Base-by-base conservation (phyloP, 768 basidiomycete genomes). In the Panaeolus cyanescens region DNA sequence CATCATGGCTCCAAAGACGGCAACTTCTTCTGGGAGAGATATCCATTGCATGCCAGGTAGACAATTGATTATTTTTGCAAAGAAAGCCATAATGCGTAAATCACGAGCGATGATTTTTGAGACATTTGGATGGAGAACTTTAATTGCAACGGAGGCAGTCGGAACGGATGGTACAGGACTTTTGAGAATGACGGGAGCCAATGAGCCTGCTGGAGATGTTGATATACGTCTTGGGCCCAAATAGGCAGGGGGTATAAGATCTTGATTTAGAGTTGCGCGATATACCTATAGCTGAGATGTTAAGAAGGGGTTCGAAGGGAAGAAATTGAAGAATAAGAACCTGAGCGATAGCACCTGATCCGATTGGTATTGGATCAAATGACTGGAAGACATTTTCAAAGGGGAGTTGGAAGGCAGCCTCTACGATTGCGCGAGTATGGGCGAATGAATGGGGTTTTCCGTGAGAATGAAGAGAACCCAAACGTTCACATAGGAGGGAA, bases 281-380 rank as follows among this genome's bases (percentile, higher is more conserved):
- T 99, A 96, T 7, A 99, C 96, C 90, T 92, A 54, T 17, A 55
- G 55, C 13, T 59, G 54, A 53, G 19, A 33, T 20, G 39, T 32
- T 37, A 32, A 9, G 33, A 40, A 32, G 17, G 37, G 39, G 36
- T 45, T 19, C 31, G 58, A 50, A 36, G 32, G 54, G 56, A 9
- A 60, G 60, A 13, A 40, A 30, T 57, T 42, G 30, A 32, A 36
- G 5, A 45, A 15, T 45, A 66, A 71, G 54, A 62, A 84, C 88
- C 77, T 99, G 97, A 19, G 96, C 97, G 64, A 99, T 97, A n/a
- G 97, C 96, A 25, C 97, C 97, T 9, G 91, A 92, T n/a, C 97
- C 97, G 56, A 99, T 96, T 4, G 97, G 96, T 5, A 71, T 79
- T 61, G 87, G 81, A 59, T 93, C 87, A 69, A 99, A 99, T 59